Base-by-base conservation (phyloP, 108 stramenopile species). In the Cyclotella distinguenda region DNA sequence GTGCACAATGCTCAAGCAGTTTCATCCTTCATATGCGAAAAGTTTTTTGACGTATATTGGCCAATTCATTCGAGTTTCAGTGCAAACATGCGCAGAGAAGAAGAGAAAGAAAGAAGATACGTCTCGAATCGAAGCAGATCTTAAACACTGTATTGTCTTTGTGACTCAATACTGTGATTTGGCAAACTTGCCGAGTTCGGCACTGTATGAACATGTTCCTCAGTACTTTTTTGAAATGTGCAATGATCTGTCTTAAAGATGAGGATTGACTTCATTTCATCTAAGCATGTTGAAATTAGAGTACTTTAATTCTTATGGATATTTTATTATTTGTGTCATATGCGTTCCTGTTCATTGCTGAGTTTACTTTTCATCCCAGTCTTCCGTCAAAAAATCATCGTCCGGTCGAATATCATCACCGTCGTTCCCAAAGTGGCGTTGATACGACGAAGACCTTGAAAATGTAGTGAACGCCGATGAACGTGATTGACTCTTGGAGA, bases 221-320 rank as follows among this genome's bases (percentile, higher is more conserved):
- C 77, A 79, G 31, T 83, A 80, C 54, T 28, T 81, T n/a, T 28
- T 83, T 19, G 82, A 83, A 45, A 58, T 77, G 57, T 77, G 76
- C 51, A 25, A 39, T 18, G 56, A 66, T 60, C 53, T 70, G 40
- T 21, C 39, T 15, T 56, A 10, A 13, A n/a, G 22, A 36, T 36
- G 3, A 23, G 38, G 2, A 1, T 2, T 28, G 28, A 28, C 3
- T 6, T 28, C 26, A 3, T 27, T 52, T 30, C 26, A 52, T 15
- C 11, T 12, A 42, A 16, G 13, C 1, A 4, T 4, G 16, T 16
- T 42, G 5, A 16, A 2, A 42, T 16, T 42, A 42, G 16, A 42
- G 40, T 5, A 5, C n/a, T n/a, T n/a, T n/a, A n/a, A n/a, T n/a
- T n/a, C n/a, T n/a, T n/a, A n/a, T n/a, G n/a, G n/a, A n/a, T n/a